Evolutionary conservation across 2,329 filamentous ascomycete genomes (phyloP), one percentile per base, ranked within the genome.

Genomic region (Tothia fuscella): DNA sequence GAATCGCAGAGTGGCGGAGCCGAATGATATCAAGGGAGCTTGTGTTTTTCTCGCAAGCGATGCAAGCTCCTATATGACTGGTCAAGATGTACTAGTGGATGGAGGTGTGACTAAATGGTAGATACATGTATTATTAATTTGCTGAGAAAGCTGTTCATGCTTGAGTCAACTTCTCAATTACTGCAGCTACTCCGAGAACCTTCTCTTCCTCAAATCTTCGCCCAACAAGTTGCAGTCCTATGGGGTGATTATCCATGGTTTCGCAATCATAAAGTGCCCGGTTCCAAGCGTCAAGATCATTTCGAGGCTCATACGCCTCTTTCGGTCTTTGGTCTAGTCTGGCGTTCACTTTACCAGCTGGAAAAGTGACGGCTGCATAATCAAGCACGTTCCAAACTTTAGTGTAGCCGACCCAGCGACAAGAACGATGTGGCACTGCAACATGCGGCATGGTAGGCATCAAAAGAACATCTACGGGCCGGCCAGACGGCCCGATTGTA

Each of bases 21-120:
- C 89, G 1, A 78, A 88, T 58, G 89, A 96, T 54, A 71, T 96
- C 44, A 93, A 93, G 82, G 89, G 89, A 2, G 83, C 88, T 5
- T 87, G 94, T 22, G 80, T 84, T 13, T 93, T 89, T 67, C 66
- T 93, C 44, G 74, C 86, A 31, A 88, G 81, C 45, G 83, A 91
- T 53, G 85, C 86, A 3, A 60, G 58, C 47, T 46, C 51, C 43
- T 63, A 63, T 37, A 58, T 63, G 13, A 63, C 56, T 30, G 78
- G 84, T 3, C 81, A 82, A 1, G 83, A 91, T 50, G 67, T 91
- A 49, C 72, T 84, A 21, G 84, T 93, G 26, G 86, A 93, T 52
- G 85, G 86, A 46, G 85, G 85, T 6, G 25, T 21, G 9, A 40
- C 38, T 4, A 29, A 21, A 21, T 40, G 38, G 38, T 40, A 31